These are phyloP conservation scores for Monsonia emarginata DNA, from an alignment of 441 rosid species.

Conservation along the genomic window DNA sequence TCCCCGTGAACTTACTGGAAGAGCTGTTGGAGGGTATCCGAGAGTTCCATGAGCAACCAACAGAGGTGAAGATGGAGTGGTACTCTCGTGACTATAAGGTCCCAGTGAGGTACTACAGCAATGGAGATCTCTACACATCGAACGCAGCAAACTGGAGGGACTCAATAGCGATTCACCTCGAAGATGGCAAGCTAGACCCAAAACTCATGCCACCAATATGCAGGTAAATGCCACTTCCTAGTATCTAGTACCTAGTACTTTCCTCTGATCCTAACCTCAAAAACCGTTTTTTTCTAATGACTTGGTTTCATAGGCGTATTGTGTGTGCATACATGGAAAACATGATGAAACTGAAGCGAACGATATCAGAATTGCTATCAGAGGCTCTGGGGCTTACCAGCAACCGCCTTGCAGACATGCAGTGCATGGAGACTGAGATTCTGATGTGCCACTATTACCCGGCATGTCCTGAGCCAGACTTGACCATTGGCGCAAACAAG, in stretches of 20 bases:
- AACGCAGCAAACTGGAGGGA: constrained; percentile 47
- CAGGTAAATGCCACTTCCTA: constrained; percentile 27
- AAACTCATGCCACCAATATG: constrained; percentile 27
- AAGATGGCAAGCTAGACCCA: constrained; percentile 32
- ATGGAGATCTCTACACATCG: constrained; percentile 34
- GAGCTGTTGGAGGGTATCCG: constrained; percentile 30
- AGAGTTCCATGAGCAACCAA: constrained; percentile 41
- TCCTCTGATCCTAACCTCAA: not conserved
- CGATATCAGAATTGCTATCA: constrained; percentile 30
- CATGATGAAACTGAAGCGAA: constrained; percentile 23
- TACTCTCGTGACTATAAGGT: constrained; percentile 31
- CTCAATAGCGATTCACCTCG: constrained; percentile 30
- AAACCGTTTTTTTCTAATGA: not conserved
- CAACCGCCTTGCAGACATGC: constrained; percentile 27
- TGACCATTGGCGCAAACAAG: constrained; percentile 21
- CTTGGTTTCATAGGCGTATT: constrained; percentile 24
- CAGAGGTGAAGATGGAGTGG: constrained; percentile 35
- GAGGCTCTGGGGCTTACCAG: constrained; percentile 38
- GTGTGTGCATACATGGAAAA: constrained; percentile 33
- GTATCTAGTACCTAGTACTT: no score
- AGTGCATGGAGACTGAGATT: constrained; percentile 43
- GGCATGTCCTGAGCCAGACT: constrained; percentile 42
- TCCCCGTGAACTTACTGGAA: constrained; percentile 32
- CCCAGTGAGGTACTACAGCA: constrained; percentile 33
- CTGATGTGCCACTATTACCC: constrained; percentile 46